Conservation (phyloP, 2,329 filamentous ascomycete genomes). For the Diplocarpon mali region DNA sequence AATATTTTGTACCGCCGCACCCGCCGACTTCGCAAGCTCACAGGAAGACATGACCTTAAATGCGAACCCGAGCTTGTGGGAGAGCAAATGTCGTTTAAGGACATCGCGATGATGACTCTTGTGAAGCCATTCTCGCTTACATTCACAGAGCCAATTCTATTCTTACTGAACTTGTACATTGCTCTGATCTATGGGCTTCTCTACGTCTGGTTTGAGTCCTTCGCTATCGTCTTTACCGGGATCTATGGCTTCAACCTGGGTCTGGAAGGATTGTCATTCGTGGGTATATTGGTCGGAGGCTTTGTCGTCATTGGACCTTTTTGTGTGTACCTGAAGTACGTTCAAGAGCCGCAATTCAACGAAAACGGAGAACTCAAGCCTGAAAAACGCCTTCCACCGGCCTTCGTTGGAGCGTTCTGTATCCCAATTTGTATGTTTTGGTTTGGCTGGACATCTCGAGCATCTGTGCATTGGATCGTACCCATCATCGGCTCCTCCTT, state of each 20-base stretch:
- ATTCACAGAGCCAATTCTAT: conserved; percentile 48
- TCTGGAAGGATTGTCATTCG: conserved; percentile 46
- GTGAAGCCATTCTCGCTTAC: conserved; percentile 48
- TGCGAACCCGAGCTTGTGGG: conserved; percentile 53
- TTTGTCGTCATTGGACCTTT: conserved; percentile 38
- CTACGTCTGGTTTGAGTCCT: conserved; percentile 54
- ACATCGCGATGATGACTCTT: conserved; percentile 41
- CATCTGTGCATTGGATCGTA: conserved; percentile 43
- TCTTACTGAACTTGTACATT: conserved; percentile 51
- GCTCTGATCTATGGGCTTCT: conserved; percentile 51
- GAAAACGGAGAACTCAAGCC: conserved; percentile 38
- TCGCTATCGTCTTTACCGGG: conserved; percentile 45
- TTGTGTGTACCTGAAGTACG: conserved; percentile 38
- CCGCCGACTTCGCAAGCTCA: conserved; percentile 44
- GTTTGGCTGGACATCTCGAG: conserved; percentile 42
- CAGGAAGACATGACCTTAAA: conserved; percentile 41
- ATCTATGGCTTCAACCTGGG: conserved; percentile 50
- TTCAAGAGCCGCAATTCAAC: conserved; percentile 36
- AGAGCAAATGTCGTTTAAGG: conserved; percentile 36
- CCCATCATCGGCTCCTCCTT: conserved; percentile 38
- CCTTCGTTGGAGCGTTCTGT: conserved; percentile 39
- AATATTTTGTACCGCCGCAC: conserved; percentile 52
- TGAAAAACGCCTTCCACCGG: conserved; percentile 43
- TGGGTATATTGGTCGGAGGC: conserved; percentile 41
- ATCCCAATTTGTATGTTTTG: conserved; percentile 46